Base-by-base conservation (phyloP, 768 basidiomycete species). In the Boletus speciosus region DNA sequence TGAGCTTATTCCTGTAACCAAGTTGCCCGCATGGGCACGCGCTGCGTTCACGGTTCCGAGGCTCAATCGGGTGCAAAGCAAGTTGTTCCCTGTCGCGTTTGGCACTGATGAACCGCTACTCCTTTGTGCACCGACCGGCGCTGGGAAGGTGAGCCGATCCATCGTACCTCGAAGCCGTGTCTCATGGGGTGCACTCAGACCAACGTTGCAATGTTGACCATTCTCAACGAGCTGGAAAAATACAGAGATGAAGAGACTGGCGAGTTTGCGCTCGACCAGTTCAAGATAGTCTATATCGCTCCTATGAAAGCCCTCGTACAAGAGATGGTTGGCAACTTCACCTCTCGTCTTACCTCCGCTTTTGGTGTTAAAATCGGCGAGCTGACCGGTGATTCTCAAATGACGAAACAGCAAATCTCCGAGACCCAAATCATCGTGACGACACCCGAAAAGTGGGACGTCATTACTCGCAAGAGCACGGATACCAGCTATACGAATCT, bases 241-340 rank as follows among this genome's bases (percentile, higher is more conserved):
- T 85, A 89, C 69, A 85, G 93, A n/a, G 83, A 95, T 64, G 86
- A 88, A 41, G 78, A 77, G 16, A 88, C 90, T 0, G 91, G 91
- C 36, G 70, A 73, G 10, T 90, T 97, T 65, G 90, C 93, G 64
- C 79, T 94, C 34, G 86, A 90, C 57, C 76, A 88, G 0, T 97
- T 98, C 83, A 99, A 99, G 74, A 89, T 97, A 51, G 85, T 99
- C 61, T 99, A 98, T 69, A 84, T 99, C 48, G 96, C 97, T 0
- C 97, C 96, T 4, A 99, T 99, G 97, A 99, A 99, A 71, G 97
- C 96, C 4, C 82, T 99, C 53, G 96, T 99, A 0, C 96, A 98
- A 67, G 97, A 99, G 72, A 94, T 96, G 88, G 97, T 98, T 55
- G 91, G 93, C 59, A 96, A 95, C 69, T 99, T 99, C 66, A 79